These are phyloP conservation scores for Botrytis paeoniae DNA, from an alignment of 2,329 filamentous ascomycete species.

Conservation along the genomic window DNA sequence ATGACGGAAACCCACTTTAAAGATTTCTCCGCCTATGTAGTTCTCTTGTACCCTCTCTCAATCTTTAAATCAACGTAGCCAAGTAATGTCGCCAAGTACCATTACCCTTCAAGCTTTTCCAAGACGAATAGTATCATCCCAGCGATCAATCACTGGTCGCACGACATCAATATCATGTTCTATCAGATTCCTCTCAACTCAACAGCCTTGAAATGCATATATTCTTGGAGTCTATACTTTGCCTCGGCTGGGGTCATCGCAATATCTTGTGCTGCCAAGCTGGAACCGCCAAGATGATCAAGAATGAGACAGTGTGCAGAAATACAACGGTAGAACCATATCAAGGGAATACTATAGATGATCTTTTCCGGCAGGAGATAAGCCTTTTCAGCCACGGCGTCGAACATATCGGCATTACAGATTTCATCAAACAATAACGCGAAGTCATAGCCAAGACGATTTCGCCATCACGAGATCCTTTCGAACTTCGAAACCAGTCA, in stretches of 20 bases:
- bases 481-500: not conserved
- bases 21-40: not conserved
- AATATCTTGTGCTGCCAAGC: not conserved
- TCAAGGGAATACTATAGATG: not conserved
- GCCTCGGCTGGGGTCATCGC: not conserved
- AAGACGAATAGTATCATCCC: not conserved
- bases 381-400: conserved; percentile 3
- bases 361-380: conserved; percentile 16
- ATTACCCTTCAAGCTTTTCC: not conserved
- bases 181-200: not conserved
- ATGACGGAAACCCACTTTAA: not conserved
- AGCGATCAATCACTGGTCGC: not conserved
- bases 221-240: not conserved
- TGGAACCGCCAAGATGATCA: conserved; percentile 5
- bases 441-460: conserved; percentile 13
- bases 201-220: not conserved
- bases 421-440: not conserved
- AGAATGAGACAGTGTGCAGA: conserved; percentile 1
- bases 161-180: not conserved
- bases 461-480: conserved; percentile 6
- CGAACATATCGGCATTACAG: not conserved
- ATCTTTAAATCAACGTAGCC: not conserved
- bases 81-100: not conserved
- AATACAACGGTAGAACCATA: not conserved
- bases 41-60: not conserved